Conservation (phyloP, 1,284 basidiomycete species). For the Cryptococcus maquisensis region DNA sequence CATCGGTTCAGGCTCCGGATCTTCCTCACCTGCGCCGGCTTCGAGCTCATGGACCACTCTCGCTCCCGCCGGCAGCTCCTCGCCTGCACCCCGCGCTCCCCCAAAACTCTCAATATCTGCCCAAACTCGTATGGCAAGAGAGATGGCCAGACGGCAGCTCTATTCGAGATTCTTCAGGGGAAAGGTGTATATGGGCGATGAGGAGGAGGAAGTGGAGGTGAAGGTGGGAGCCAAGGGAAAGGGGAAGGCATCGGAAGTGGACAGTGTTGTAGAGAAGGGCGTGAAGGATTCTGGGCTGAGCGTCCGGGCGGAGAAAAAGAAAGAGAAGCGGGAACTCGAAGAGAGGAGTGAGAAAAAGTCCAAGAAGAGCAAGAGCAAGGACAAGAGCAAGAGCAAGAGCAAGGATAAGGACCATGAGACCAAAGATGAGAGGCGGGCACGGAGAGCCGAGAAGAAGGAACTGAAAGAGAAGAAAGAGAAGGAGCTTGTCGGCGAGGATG, state of each 20-base stretch:
- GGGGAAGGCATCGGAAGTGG: constrained; percentile 2
- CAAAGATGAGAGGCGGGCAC: background rate
- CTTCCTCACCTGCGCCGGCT: constrained; percentile 9
- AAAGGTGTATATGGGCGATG: constrained; percentile 54
- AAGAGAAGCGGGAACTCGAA: background rate
- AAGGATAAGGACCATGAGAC: constrained; percentile 8
- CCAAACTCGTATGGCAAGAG: constrained; percentile 65
- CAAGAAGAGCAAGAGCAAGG: constrained; percentile 5
- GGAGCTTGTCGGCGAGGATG: constrained; percentile 14
- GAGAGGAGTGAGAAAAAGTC: constrained; percentile 2
- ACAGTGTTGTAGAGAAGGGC: background rate
- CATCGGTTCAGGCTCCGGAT: constrained; percentile 15
- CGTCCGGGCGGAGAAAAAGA: background rate
- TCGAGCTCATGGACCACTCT: constrained; percentile 20
- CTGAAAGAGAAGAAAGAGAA: constrained; percentile 13
- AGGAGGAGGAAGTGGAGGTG: constrained; percentile 9
- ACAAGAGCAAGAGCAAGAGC: constrained; percentile 1
- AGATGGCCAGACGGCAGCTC: constrained; percentile 66
- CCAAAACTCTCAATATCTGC: constrained; percentile 52
- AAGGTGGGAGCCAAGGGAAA: constrained; percentile 6
- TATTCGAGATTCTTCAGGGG: constrained; percentile 80
- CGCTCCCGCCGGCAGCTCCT: constrained; percentile 4
- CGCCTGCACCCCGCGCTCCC: constrained; percentile 14
- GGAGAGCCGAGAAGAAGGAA: constrained; percentile 21
- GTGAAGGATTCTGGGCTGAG: constrained; percentile 2